Base-by-base conservation (phyloP, 257 asterid species). In the Solanum sejunctum region DNA sequence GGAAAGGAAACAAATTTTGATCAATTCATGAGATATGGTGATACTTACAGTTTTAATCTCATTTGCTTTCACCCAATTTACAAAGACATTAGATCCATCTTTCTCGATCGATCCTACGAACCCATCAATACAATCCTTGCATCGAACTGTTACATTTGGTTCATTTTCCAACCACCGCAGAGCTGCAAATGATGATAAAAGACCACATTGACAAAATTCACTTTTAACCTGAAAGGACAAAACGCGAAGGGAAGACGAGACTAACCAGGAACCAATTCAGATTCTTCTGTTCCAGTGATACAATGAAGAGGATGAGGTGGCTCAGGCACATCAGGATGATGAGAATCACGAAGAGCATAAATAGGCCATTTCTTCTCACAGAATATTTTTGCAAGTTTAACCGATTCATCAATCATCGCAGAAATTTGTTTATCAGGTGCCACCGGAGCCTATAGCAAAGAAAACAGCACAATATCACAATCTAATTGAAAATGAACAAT, bases 231-330 rank as follows among this genome's bases (percentile, higher is more conserved):
- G 3, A 83, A 66, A 67, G 60, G 36, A 63, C 12, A 85, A 63
- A 61, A 45, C 7, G 17, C 18, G 70, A 81, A 45, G 54, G 55
- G 32, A 55, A 20, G 66, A 51, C 79, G 49, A 20, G 66, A 51
- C 79, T 69, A 93, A 93, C 99, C 90, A 12, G 98, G 97, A 89
- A 96, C 98, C 84, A 96, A 83, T 79, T 89, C 89, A 7, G 98
- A 85, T 89, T 96, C 98, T 16, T 93, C 93, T 7, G 96, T 89
- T 84, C 98, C 99, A 26, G 84, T 79, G 54, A 95, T 89, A 80
- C 99, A 96, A 90, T 96, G 98, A 87, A 98, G 97, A 85, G 99
- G 99, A 90, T 93, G 87, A 21, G 98, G 99, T 47, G 90, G 96
- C 89, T 96, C 98, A 2, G 98, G 98, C 79, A 96, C 64, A 88